Evolutionary conservation across 1,284 basidiomycete genomes (phyloP).

Genomic region (Cryptococcus sp.): DNA sequence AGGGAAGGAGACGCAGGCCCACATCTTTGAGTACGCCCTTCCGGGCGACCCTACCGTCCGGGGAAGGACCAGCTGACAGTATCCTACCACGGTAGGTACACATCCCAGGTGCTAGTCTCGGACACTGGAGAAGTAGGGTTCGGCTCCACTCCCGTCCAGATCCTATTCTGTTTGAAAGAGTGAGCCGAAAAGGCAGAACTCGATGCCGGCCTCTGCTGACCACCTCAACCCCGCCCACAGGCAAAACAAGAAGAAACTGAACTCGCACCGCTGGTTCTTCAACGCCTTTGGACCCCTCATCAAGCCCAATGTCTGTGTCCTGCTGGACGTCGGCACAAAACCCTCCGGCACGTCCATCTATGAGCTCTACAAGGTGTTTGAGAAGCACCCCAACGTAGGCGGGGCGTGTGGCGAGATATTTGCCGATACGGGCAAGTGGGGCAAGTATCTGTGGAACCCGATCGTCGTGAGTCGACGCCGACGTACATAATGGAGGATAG

Average conservation of each 20-base stretch:
- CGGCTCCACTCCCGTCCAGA: constrained; percentile 80
- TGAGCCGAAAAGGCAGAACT: background rate
- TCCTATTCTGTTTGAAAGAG: constrained; percentile 87
- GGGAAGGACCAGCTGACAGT: constrained; percentile 17
- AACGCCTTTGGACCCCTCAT: constrained; percentile 88
- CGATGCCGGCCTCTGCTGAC: constrained; percentile 1
- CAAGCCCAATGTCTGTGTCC: constrained; percentile 76
- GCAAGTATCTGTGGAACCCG: constrained; percentile 77
- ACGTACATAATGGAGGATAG: too few relatives aligned
- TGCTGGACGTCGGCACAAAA: constrained; percentile 90
- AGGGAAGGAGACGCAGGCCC: constrained; percentile 88
- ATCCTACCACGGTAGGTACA: constrained; percentile 57
- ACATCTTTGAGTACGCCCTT: constrained; percentile 75
- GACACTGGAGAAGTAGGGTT: constrained; percentile 81
- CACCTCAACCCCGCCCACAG: constrained; percentile 47
- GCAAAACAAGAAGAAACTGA: constrained; percentile 92
- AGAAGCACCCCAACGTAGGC: constrained; percentile 82
- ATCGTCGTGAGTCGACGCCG: constrained; percentile 54
- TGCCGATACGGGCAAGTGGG: constrained; percentile 71
- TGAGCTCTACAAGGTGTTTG: constrained; percentile 69
- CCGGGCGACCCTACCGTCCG: too few relatives aligned
- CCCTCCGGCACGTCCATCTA: constrained; percentile 92
- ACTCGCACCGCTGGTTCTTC: constrained; percentile 95
- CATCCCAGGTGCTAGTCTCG: constrained; percentile 67
- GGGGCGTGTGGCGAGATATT: constrained; percentile 94